Conservation (phyloP, 176 grass and related monocot species). For the Aegilops sharonensis region DNA sequence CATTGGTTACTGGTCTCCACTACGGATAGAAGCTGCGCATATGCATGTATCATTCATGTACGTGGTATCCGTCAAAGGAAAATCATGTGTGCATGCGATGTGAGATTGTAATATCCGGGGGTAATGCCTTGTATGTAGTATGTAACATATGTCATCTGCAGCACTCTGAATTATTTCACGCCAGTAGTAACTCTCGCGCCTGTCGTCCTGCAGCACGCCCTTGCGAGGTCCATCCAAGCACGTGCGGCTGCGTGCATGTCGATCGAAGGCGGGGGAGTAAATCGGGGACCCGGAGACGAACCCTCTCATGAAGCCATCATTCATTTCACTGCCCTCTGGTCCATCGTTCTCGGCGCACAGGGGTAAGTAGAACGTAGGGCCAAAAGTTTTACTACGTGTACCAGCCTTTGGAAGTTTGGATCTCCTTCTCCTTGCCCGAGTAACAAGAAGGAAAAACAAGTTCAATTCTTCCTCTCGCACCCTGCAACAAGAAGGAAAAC, state of each 20-base stretch:
- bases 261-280: not conserved
- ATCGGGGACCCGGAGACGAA: not conserved
- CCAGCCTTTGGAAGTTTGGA: not conserved
- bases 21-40: not conserved
- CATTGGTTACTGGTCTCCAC: not conserved
- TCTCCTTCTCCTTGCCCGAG: not conserved
- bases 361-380: not conserved
- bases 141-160: not conserved
- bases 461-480: not conserved
- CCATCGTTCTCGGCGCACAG: not conserved
- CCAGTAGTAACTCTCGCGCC: not conserved
- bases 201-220: too few species aligned
- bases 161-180: not conserved
- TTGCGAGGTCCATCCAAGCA: not conserved
- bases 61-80: not conserved
- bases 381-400: not conserved
- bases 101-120: too few species aligned
- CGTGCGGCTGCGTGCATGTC: conserved; percentile 5
- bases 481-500: not conserved
- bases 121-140: too few species aligned
- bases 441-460: not conserved
- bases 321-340: not conserved
- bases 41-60: not conserved
- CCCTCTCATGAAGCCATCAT: not conserved
- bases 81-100: not conserved